phyloP scores from a whole-genome alignment of 257 asterid species.

The Fraxinus quadrangulata region DNA sequence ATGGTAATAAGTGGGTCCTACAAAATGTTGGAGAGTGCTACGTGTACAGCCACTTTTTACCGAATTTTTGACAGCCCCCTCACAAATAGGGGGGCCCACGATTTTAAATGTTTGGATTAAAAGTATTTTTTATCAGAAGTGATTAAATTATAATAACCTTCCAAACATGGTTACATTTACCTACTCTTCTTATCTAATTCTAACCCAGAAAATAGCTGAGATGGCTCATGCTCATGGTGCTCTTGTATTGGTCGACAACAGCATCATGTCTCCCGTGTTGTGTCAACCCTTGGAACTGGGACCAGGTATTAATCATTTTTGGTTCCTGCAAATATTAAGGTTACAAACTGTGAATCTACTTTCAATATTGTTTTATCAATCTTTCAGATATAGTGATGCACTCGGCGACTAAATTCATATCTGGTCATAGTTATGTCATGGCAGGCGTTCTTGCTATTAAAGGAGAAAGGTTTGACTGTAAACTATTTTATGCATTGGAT shows the following conservation, averaged over 20 bases:
- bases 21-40: no score
- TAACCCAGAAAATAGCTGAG: conserved; percentile 71
- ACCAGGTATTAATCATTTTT: conserved; percentile 57
- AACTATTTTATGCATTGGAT: not conserved
- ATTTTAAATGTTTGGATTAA: no score
- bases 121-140: no score
- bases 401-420: conserved; percentile 86
- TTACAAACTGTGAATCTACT: not conserved
- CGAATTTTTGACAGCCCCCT: no score
- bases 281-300: conserved; percentile 88
- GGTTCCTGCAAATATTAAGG: conserved; percentile 6
- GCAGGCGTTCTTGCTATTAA: conserved; percentile 77
- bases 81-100: no score
- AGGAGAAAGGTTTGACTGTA: conserved; percentile 62
- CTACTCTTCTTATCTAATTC: conserved; percentile 15
- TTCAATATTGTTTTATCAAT: conserved; percentile 24
- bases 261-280: conserved; percentile 92
- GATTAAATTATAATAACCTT: not conserved
- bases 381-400: conserved; percentile 91
- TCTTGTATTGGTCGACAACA: conserved; percentile 88
- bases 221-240: conserved; percentile 86
- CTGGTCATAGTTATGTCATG: conserved; percentile 91
- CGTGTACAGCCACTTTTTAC: no score
- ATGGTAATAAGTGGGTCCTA: no score
- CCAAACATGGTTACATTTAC: not conserved